phyloP scores from a whole-genome alignment of 73 alveolate species.

The Urostyla sp. region DNA sequence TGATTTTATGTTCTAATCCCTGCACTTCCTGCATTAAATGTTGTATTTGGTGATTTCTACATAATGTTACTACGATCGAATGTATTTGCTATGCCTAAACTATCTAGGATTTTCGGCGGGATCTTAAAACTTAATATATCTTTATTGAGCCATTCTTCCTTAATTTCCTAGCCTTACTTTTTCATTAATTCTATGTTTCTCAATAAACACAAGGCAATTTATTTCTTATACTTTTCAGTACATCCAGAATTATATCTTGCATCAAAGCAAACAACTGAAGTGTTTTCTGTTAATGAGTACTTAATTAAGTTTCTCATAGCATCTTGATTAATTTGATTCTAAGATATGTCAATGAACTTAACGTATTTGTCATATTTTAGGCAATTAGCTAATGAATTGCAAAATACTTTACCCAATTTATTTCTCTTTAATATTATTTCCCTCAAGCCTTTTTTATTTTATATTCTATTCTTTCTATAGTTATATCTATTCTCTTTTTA shows the following conservation, averaged over 20 bases:
- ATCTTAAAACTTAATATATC: constrained; percentile 23
- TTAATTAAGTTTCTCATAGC: not conserved
- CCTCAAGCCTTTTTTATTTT: constrained; percentile 40
- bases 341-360: constrained; percentile 13
- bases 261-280: constrained; percentile 8
- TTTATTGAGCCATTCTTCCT: constrained; percentile 44
- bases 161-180: constrained; percentile 1
- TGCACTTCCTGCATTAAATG: not conserved
- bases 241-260: constrained; percentile 14
- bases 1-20: not conserved
- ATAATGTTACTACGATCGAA: no score
- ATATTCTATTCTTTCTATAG: constrained; percentile 22
- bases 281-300: constrained; percentile 35
- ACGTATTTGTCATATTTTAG: constrained; percentile 29
- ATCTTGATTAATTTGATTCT: not conserved
- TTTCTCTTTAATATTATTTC: constrained; percentile 41
- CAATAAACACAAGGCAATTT: constrained; percentile 41
- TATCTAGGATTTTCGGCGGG: constrained; percentile 24
- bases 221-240: constrained; percentile 24
- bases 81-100: constrained; percentile 9
- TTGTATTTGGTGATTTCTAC: not conserved
- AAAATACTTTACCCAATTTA: constrained; percentile 18
- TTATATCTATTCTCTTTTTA: not conserved
- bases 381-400: constrained; percentile 7
- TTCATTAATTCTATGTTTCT: constrained; percentile 38